Evolutionary conservation across 2,329 filamentous ascomycete genomes (phyloP).

Genomic region (Daldinia sp.): DNA sequence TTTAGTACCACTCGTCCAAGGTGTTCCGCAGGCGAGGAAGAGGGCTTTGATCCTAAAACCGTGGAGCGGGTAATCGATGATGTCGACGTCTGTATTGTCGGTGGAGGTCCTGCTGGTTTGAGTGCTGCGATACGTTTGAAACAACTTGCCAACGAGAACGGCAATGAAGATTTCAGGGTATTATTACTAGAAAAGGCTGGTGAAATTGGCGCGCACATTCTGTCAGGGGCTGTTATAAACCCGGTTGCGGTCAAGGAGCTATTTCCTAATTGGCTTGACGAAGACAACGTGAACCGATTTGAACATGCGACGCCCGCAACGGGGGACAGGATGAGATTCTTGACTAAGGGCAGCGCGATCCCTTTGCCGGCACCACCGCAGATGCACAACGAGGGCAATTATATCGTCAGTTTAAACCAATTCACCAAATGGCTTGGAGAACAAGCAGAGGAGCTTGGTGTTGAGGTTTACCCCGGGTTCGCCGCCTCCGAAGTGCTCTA

Average conservation of each 20-base stretch:
- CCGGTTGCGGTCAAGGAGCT: constrained; percentile 88
- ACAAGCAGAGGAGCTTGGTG: constrained; percentile 93
- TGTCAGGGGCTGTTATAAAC: constrained; percentile 95
- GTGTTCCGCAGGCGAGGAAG: constrained; percentile 51
- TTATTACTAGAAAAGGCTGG: constrained; percentile 93
- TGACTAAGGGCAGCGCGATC: constrained; percentile 81
- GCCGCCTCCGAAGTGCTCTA: constrained; percentile 94
- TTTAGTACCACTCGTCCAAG: constrained; percentile 50
- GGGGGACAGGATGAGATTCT: constrained; percentile 88
- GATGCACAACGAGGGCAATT: constrained; percentile 98
- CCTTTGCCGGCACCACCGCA: constrained; percentile 90
- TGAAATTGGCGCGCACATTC: constrained; percentile 91
- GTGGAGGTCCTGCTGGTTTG: constrained; percentile 92
- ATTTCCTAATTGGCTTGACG: constrained; percentile 90
- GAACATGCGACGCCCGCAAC: constrained; percentile 85
- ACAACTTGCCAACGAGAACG: constrained; percentile 91
- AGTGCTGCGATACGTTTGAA: constrained; percentile 94
- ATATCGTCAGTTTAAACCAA: constrained; percentile 94
- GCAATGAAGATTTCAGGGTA: constrained; percentile 95
- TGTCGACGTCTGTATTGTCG: constrained; percentile 96
- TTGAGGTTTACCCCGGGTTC: constrained; percentile 96
- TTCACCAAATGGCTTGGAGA: constrained; percentile 96
- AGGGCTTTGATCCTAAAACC: constrained; percentile 69
- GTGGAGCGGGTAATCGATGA: constrained; percentile 90
- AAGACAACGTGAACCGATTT: constrained; percentile 88